Conservation (phyloP, 2,329 filamentous ascomycete genomes). For the Beauveria varroae region DNA sequence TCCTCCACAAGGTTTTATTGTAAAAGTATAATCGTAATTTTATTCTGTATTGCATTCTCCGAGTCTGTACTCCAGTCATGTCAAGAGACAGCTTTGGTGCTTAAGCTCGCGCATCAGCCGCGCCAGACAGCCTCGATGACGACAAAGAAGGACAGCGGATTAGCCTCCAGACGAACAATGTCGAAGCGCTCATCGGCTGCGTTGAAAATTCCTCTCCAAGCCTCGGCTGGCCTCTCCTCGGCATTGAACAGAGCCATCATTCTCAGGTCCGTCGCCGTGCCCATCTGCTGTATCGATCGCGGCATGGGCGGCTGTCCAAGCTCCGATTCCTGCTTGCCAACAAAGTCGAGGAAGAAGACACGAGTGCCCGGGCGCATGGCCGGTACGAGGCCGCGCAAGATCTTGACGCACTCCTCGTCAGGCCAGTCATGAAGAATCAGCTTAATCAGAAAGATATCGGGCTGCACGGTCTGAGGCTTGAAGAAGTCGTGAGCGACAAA, state of each 20-base stretch:
- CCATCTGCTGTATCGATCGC: conserved; percentile 30
- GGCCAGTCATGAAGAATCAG: conserved; percentile 50
- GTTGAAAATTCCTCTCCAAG: conserved; percentile 38
- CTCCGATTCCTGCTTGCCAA: conserved; percentile 26
- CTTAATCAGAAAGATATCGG: conserved; percentile 45
- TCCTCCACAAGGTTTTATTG: too few relatives aligned
- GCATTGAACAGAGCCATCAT: conserved; percentile 44
- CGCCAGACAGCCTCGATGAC: conserved; percentile 31
- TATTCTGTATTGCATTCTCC: too few relatives aligned
- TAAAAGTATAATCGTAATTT: too few relatives aligned
- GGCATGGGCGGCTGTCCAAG: conserved; percentile 21
- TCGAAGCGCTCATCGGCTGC: conserved; percentile 38
- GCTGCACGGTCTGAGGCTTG: conserved; percentile 29
- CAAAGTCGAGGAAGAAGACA: conserved; percentile 31
- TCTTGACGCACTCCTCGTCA: conserved; percentile 32
- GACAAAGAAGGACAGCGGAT: conserved; percentile 29
- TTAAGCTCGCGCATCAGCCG: conserved; percentile 10
- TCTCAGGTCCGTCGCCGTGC: conserved; percentile 37
- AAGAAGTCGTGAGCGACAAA: conserved; percentile 33
- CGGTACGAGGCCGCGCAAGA: conserved; percentile 35
- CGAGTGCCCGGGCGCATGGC: conserved; percentile 36
- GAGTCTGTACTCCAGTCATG: too few relatives aligned
- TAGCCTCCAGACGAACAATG: conserved; percentile 27
- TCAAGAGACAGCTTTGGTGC: too few relatives aligned
- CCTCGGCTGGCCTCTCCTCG: conserved; percentile 37